Evolutionary conservation across 2,329 filamentous ascomycete species (phyloP).

Genomic region (Colletotrichum tanaceti): DNA sequence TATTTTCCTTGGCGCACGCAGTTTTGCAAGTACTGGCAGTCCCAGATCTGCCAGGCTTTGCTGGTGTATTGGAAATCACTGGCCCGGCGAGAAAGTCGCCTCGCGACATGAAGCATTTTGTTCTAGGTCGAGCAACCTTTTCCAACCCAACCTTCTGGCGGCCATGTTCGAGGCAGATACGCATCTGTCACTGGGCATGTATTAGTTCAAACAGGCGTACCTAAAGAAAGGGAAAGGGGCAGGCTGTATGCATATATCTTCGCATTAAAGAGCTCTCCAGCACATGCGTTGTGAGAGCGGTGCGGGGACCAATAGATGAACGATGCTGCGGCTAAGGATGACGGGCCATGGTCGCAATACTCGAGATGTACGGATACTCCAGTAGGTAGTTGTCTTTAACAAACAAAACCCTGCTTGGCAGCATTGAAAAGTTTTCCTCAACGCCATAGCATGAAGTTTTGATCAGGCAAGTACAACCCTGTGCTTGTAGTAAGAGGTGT

Average conservation of each 20-base stretch:
- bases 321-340: neutral
- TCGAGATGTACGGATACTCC: neutral
- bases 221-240: neutral
- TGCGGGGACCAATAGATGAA: constrained; percentile 6
- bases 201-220: neutral
- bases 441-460: neutral
- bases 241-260: neutral
- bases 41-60: neutral
- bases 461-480: neutral
- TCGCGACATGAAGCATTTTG: neutral
- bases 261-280: constrained; percentile 4
- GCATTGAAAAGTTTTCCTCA: neutral
- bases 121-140: neutral
- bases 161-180: neutral
- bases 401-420: neutral
- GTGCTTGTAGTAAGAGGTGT: neutral
- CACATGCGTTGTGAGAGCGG: neutral
- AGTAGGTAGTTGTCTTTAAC: neutral
- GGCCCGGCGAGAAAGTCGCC: neutral
- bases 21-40: neutral
- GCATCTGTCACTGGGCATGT: neutral
- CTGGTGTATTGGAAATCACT: too few species aligned
- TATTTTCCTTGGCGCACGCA: neutral
- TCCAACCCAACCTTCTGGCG: neutral
- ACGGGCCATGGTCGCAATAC: neutral